Conservation (phyloP, 371 early-diverging fungal species). For the Furculomyces boomerangus region DNA sequence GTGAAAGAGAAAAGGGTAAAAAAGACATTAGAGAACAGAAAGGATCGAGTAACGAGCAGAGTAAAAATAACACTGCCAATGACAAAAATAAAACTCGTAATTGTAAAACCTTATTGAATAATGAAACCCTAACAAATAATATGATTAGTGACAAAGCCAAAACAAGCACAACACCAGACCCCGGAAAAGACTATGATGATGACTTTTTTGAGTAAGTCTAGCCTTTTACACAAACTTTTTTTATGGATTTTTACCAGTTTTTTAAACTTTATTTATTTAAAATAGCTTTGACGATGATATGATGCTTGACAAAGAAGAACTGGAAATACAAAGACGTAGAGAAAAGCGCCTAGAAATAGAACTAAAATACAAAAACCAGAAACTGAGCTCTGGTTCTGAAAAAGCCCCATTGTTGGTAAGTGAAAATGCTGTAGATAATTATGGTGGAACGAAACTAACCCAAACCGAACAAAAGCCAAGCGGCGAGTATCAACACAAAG, state of each 20-base stretch:
- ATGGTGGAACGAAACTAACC: background rate
- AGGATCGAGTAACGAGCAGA: slow-evolving; percentile 3
- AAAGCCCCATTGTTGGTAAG: background rate
- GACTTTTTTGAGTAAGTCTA: no score
- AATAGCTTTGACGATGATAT: no score
- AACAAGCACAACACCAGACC: background rate
- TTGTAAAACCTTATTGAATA: background rate
- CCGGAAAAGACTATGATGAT: background rate
- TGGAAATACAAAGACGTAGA: slow-evolving; percentile 53
- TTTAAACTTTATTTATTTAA: no score
- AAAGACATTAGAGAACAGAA: background rate
- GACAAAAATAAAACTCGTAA: slow-evolving; percentile 10
- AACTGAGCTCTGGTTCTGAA: slow-evolving; percentile 8
- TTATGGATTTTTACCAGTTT: no score
- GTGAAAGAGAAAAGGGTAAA: background rate
- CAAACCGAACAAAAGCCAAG: background rate
- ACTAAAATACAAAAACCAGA: slow-evolving; percentile 30
- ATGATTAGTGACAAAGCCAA: background rate
- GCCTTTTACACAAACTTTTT: no score
- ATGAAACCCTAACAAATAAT: background rate
- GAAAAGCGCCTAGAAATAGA: slow-evolving; percentile 42
- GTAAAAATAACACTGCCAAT: background rate
- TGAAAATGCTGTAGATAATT: background rate
- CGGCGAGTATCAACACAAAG: background rate
- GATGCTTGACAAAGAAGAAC: slow-evolving; percentile 25